Evolutionary conservation across 2,329 filamentous ascomycete species (phyloP), one percentile per base, ranked within the genome.

Genomic region (Colletotrichum tropicale): DNA sequence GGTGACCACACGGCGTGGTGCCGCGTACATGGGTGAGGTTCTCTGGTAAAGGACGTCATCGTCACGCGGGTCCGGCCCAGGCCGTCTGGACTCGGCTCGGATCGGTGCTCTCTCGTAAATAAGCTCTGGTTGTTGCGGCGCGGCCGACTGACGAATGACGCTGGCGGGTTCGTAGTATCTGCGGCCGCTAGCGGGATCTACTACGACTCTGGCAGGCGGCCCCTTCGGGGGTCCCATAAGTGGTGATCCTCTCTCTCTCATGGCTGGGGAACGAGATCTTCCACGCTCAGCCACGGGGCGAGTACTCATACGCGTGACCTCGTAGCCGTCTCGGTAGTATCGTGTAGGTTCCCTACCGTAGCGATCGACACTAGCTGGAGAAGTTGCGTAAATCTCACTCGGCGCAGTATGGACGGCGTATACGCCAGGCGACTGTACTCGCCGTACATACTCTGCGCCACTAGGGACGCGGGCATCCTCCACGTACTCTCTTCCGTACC

Each of bases 171-270:
- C 91, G 75, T 89, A 83, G 85, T 96, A 98, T 82, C 95, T 92
- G 82, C 95, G 94, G 55, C 96, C 96, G 83, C 93, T 95, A 77
- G 94, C 92, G 6, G 74, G 71, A 84, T 98, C 96, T 70, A 98
- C 88, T 38, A 98, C 89, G 77, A 98, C 93, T 76, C 93, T 92
- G 71, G 93, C 87, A 61, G 90, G 86, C 21, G 90, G 89, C 8
- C 90, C 88, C 66, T 87, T 83, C 79, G 87, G 87, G 62, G 87
- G 87, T 3, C 85, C 85, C 85, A 91, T 88, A n/a, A 87, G 86
- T 36, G 89, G 86, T 18, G 87, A 81, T 78, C 86, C 81, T 78
- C 85, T 81, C 77, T 89, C 85, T 77, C 85, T 81, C 79, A 87
- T 81, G 43, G 87, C 78, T 9, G 88, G 88, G 18, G 89, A 90